These are phyloP conservation scores for Aspergillus alliaceus DNA, from an alignment of 2,329 filamentous ascomycete genomes.

Conservation along the genomic window DNA sequence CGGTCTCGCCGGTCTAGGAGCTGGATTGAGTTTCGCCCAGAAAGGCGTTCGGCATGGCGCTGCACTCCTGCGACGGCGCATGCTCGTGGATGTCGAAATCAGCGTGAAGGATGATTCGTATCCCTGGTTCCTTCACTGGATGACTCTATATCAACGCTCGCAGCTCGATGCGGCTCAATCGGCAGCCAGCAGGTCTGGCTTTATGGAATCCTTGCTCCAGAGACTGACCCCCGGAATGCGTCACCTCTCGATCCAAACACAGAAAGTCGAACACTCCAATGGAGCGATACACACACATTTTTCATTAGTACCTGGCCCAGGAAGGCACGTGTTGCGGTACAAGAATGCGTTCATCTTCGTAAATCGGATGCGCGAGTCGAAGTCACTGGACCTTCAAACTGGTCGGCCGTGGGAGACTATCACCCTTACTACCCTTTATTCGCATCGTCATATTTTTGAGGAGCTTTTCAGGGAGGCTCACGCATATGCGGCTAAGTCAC, in stretches of 20 bases:
- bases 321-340: slow-evolving; percentile 83
- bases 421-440: slow-evolving; percentile 86
- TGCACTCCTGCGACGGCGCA: slow-evolving; percentile 74
- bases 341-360: slow-evolving; percentile 84
- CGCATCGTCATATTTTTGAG: slow-evolving; percentile 85
- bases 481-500: slow-evolving; percentile 71
- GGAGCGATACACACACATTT: slow-evolving; percentile 77
- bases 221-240: slow-evolving; percentile 61
- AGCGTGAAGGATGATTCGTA: slow-evolving; percentile 92
- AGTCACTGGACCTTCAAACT: slow-evolving; percentile 73
- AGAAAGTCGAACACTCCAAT: slow-evolving; percentile 61
- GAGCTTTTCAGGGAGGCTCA: slow-evolving; percentile 87
- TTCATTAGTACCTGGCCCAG: slow-evolving; percentile 85
- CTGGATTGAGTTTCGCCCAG: slow-evolving; percentile 76
- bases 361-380: slow-evolving; percentile 79
- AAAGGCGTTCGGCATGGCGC: slow-evolving; percentile 71
- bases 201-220: slow-evolving; percentile 56
- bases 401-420: slow-evolving; percentile 94
- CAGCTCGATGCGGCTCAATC: slow-evolving; percentile 58
- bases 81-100: slow-evolving; percentile 95
- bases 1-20: slow-evolving; percentile 85
- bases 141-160: slow-evolving; percentile 74
- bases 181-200: slow-evolving; percentile 38
- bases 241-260: slow-evolving; percentile 65
- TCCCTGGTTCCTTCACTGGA: slow-evolving; percentile 91